phyloP scores from a whole-genome alignment of 129 eudicot species.

The Arctium lappa region DNA sequence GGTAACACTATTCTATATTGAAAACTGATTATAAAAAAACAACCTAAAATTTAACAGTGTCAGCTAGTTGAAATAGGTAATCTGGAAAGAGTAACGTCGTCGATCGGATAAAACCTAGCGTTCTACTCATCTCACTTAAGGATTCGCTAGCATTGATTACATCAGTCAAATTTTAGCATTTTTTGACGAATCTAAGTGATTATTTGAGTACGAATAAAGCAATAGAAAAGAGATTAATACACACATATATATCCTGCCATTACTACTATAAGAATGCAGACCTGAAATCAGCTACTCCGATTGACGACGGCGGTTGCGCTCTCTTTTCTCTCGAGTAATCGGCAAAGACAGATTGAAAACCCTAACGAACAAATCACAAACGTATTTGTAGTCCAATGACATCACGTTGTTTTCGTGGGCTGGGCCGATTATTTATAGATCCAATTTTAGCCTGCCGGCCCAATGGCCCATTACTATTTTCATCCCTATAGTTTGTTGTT shows the following conservation, averaged over 20 bases:
- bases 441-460: background rate
- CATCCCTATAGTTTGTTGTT: no score
- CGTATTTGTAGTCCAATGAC: background rate
- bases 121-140: background rate
- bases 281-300: slow-evolving; percentile 20
- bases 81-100: no score
- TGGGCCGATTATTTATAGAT: background rate
- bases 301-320: slow-evolving; percentile 18
- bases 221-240: background rate
- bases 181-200: background rate
- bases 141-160: background rate
- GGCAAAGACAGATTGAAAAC: slow-evolving; percentile 5
- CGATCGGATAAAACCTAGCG: background rate
- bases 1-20: background rate
- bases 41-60: no score
- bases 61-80: no score
- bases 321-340: background rate
- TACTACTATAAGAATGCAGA: background rate
- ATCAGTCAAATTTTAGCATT: background rate
- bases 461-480: background rate
- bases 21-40: no score
- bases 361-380: slow-evolving; percentile 6
- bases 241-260: background rate
- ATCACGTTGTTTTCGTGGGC: background rate
- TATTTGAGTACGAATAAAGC: background rate